These are phyloP conservation scores for Botrytis aclada DNA, from an alignment of 2,329 filamentous ascomycete species.

Conservation along the genomic window DNA sequence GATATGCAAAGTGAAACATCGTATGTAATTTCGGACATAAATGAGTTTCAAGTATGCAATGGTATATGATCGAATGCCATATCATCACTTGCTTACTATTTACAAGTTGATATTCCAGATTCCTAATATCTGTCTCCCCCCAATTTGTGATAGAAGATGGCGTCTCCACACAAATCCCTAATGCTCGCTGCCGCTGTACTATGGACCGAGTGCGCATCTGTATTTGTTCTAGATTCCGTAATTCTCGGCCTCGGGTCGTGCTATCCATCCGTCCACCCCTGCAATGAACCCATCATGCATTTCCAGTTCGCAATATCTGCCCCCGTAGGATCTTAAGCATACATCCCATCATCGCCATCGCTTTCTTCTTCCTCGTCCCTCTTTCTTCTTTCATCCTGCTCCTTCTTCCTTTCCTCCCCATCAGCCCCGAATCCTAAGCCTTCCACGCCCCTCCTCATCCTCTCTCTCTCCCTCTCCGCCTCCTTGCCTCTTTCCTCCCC, in stretches of 20 bases:
- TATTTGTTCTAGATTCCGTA: not conserved
- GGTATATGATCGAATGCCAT: not conserved
- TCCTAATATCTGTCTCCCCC: not conserved
- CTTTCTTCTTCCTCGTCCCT: constrained; percentile 45
- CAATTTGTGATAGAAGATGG: not conserved
- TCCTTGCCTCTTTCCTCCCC: constrained; percentile 21
- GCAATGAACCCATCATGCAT: not conserved
- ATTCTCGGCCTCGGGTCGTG: not conserved
- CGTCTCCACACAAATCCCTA: not conserved
- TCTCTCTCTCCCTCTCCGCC: constrained; percentile 44
- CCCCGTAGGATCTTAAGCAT: constrained; percentile 36
- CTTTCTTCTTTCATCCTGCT: constrained; percentile 16
- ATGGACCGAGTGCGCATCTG: not conserved
- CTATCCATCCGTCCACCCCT: too few species aligned
- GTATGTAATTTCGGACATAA: not conserved
- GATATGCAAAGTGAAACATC: not conserved
- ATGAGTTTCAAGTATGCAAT: not conserved
- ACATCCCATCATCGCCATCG: constrained; percentile 51
- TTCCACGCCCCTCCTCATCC: constrained; percentile 47
- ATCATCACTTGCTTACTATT: not conserved
- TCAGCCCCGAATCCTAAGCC: constrained; percentile 23
- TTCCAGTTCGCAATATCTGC: not conserved
- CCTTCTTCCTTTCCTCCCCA: constrained; percentile 26
- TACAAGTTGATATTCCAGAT: not conserved
- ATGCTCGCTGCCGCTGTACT: not conserved